Evolutionary conservation across 2,329 filamentous ascomycete genomes (phyloP).

Genomic region (Beauveria pseudobassiana): DNA sequence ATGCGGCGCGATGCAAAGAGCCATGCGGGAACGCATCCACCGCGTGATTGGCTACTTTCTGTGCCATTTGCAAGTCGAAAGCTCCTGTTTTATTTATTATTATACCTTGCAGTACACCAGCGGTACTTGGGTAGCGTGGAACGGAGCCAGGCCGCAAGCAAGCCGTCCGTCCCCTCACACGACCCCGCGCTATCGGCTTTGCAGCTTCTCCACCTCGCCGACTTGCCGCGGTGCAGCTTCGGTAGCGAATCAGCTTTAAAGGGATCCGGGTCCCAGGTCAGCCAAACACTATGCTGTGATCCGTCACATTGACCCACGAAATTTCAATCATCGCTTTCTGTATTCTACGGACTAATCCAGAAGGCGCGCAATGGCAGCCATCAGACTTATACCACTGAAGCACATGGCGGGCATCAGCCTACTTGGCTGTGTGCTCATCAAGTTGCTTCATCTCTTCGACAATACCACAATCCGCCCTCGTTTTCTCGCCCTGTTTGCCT

Average conservation of each 20-base stretch:
- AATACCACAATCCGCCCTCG: not conserved
- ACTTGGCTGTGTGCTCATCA: constrained; percentile 2
- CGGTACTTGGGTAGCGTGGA: not conserved
- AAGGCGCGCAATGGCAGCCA: constrained; percentile 3
- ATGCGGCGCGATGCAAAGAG: not conserved
- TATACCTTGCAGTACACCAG: too few species aligned
- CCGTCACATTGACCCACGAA: not conserved
- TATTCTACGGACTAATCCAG: not conserved
- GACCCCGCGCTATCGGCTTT: constrained; percentile 11
- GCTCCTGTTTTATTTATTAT: too few species aligned
- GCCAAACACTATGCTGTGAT: not conserved
- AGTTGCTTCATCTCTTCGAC: constrained; percentile 5
- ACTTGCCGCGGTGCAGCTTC: constrained; percentile 6
- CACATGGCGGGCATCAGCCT: constrained; percentile 10
- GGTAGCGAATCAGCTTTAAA: not conserved
- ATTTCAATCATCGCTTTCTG: too few species aligned
- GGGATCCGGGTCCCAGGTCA: not conserved
- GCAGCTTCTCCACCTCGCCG: constrained; percentile 3
- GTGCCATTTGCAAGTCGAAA: too few species aligned
- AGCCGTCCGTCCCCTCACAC: not conserved
- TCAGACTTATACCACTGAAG: constrained; percentile 10
- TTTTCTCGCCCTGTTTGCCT: not conserved
- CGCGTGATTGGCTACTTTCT: too few species aligned
- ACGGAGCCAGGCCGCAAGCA: not conserved
- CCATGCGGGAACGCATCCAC: not conserved